These are phyloP conservation scores for Escovopsis weberi DNA, from an alignment of 2,329 filamentous ascomycete genomes.

Conservation along the genomic window DNA sequence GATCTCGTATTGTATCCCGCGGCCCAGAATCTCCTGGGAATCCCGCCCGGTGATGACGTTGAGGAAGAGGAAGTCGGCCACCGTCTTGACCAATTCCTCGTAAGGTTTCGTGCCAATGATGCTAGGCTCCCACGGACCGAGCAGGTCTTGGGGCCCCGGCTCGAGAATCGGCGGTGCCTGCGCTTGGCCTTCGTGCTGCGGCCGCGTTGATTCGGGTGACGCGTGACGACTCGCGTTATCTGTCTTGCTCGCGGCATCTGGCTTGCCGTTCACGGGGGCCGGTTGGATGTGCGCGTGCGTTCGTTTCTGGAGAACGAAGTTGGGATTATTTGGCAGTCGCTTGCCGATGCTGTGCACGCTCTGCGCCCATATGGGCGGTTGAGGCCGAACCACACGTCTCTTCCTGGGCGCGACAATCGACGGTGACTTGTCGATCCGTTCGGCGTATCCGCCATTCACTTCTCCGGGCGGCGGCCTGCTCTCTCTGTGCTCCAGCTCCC, in stretches of 20 bases:
- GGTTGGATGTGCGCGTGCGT: slow-evolving; percentile 12
- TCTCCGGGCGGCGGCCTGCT: slow-evolving; percentile 34
- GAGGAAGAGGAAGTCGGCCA: slow-evolving; percentile 71
- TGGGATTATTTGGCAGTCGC: slow-evolving; percentile 25
- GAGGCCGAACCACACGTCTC: slow-evolving; percentile 22
- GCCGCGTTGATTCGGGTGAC: slow-evolving; percentile 31
- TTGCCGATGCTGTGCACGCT: slow-evolving; percentile 20
- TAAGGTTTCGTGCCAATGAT: slow-evolving; percentile 57
- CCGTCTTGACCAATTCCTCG: slow-evolving; percentile 57
- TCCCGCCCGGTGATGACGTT: slow-evolving; percentile 56
- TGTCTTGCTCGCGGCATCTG: slow-evolving; percentile 14
- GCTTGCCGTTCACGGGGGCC: slow-evolving; percentile 22
- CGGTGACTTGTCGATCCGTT: slow-evolving; percentile 11
- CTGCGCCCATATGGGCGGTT: slow-evolving; percentile 35
- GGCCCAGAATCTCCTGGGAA: slow-evolving; percentile 44
- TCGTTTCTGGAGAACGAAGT: slow-evolving; percentile 30
- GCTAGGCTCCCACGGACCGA: slow-evolving; percentile 49
- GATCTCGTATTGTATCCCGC: slow-evolving; percentile 70
- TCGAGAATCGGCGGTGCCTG: slow-evolving; percentile 14
- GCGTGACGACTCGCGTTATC: slow-evolving; percentile 27
- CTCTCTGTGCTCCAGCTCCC: slow-evolving; percentile 36
- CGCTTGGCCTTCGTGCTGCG: slow-evolving; percentile 11
- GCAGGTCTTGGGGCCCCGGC: slow-evolving; percentile 18
- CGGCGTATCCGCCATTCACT: slow-evolving; percentile 25
- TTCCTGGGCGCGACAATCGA: slow-evolving; percentile 23